These are phyloP conservation scores for Triadica sebifera DNA, from an alignment of 345 rosid genomes.

Conservation along the genomic window DNA sequence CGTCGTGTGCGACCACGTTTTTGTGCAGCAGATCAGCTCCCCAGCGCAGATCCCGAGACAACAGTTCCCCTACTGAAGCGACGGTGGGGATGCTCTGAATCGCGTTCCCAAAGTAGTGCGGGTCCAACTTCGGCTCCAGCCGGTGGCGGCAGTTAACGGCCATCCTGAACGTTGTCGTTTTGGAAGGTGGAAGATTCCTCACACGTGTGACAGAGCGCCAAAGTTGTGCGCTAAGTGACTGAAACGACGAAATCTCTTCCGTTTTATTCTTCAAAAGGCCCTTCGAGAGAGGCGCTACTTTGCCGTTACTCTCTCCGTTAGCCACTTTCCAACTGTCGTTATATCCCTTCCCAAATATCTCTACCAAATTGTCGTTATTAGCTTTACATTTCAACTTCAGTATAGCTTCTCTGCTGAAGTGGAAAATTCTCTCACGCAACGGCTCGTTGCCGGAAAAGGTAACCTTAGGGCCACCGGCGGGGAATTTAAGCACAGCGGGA, in stretches of 20 bases:
- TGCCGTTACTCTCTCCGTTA: constrained; percentile 47
- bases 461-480: constrained; percentile 68
- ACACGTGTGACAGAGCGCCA: constrained; percentile 91
- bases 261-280: constrained; percentile 11
- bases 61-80: constrained; percentile 50
- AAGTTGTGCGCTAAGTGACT: constrained; percentile 77
- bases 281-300: background rate
- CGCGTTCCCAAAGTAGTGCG: constrained; percentile 86
- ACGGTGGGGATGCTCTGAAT: constrained; percentile 90
- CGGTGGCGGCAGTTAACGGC: constrained; percentile 94
- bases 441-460: constrained; percentile 73
- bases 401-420: constrained; percentile 75
- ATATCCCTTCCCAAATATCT: constrained; percentile 47
- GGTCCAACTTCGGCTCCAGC: constrained; percentile 63
- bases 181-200: constrained; percentile 50
- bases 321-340: constrained; percentile 52
- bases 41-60: constrained; percentile 62
- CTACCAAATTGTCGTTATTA: constrained; percentile 29
- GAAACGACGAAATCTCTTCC: constrained; percentile 84
- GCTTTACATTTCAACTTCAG: constrained; percentile 60
- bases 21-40: constrained; percentile 58
- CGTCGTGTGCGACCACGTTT: constrained; percentile 76
- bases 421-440: constrained; percentile 78
- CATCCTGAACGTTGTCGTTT: constrained; percentile 86
- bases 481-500: constrained; percentile 58